Percentiles rank a stretch among this genome's conserved stretches.
Conservation (phyloP, 2,329 filamentous ascomycete species). For the Talaromyces verruculosus region DNA sequence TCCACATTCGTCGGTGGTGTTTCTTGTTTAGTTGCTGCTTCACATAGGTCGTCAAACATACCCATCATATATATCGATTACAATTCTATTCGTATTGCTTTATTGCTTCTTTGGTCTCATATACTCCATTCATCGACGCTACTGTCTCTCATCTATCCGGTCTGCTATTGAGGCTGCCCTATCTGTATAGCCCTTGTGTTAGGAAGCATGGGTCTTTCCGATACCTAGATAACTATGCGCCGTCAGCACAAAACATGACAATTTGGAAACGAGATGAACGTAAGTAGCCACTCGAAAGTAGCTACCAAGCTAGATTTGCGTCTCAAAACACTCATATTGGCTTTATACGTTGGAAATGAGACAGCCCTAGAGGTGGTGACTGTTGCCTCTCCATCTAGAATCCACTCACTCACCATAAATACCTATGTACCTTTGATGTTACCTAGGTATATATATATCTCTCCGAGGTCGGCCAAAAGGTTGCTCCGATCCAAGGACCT, state of each 20-base stretch:
- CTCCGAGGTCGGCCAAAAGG: too few species aligned
- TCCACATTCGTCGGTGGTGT: not conserved
- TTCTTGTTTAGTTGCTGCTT: not conserved
- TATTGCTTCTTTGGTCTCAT: not conserved
- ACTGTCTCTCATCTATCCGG: not conserved
- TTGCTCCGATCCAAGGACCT: too few species aligned
- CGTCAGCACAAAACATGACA: not conserved
- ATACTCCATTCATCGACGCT: not conserved
- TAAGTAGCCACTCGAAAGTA: not conserved
- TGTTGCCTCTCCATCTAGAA: too few species aligned
- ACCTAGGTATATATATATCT: too few species aligned
- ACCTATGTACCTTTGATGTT: too few species aligned
- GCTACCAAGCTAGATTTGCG: not conserved
- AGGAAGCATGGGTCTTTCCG: not conserved
- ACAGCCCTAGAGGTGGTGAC: too few species aligned
- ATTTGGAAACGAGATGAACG: not conserved
- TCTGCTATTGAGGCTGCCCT: too few species aligned
- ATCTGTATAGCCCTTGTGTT: not conserved
- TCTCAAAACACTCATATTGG: not conserved
- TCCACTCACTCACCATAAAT: too few species aligned
- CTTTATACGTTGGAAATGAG: too few species aligned
- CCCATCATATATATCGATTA: constrained; percentile 10
- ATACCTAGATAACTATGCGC: not conserved
- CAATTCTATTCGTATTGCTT: not conserved
- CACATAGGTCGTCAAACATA: constrained; percentile 5